Evolutionary conservation across 2,329 filamentous ascomycete species (phyloP).

Genomic region (Teratosphaeria nubilosa): DNA sequence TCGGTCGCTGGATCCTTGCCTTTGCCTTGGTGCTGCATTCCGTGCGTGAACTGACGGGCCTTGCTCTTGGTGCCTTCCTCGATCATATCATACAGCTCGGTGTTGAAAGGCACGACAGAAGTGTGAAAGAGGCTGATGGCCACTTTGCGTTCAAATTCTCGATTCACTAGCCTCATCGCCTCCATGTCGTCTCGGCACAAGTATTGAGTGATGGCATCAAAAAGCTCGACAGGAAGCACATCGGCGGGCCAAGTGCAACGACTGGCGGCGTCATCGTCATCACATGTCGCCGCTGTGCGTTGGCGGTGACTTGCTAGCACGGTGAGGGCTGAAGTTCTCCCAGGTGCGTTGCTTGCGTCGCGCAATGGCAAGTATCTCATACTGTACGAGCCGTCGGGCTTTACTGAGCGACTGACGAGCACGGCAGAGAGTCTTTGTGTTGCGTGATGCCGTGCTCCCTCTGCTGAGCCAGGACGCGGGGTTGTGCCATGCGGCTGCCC

Average conservation of each 20-base stretch:
- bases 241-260: conserved; percentile 29
- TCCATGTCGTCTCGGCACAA: conserved; percentile 51
- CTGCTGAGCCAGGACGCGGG: neutral
- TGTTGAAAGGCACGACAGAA: conserved; percentile 56
- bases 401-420: conserved; percentile 8
- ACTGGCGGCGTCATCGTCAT: neutral
- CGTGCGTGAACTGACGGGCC: conserved; percentile 4
- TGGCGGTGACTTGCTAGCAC: conserved; percentile 11
- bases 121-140: conserved; percentile 51
- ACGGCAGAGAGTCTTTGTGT: conserved; percentile 8
- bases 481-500: too few relatives aligned
- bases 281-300: conserved; percentile 3
- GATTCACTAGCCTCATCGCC: conserved; percentile 50
- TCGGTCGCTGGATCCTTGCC: conserved; percentile 11
- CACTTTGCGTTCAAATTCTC: conserved; percentile 49
- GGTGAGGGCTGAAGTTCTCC: conserved; percentile 7
- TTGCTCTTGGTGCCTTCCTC: conserved; percentile 24
- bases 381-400: neutral
- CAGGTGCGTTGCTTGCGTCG: conserved; percentile 2
- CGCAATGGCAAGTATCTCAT: conserved; percentile 13
- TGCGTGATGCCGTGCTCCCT: neutral
- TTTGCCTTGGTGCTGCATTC: conserved; percentile 2
- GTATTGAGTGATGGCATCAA: conserved; percentile 45
- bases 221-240: conserved; percentile 51
- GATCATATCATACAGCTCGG: conserved; percentile 50